Base-by-base conservation (phyloP, 1,139 yeast genomes). In the Pichia sp. region DNA sequence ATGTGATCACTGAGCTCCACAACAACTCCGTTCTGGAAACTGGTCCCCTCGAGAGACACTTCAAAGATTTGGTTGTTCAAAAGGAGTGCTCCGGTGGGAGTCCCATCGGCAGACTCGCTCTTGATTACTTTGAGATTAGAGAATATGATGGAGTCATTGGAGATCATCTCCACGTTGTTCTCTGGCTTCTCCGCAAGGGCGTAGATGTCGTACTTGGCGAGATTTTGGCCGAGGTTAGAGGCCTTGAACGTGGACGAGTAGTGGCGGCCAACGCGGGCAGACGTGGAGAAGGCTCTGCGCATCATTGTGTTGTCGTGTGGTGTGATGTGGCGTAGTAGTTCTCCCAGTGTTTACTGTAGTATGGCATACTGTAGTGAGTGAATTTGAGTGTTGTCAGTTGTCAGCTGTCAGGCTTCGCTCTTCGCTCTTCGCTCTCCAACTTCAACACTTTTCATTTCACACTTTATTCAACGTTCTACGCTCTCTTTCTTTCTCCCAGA, bases 61-160 rank as follows among this genome's bases (percentile, higher is more conserved):
- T 79, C 82, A 45, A 74, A 74, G 1, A 78, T 69, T 49, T 81
- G 87, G 29, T 72, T 70, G 22, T 78, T 77, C 9, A 83, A 46
- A 22, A 83, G 60, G n/a, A 82, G 53, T 7, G 77, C 64, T 6
- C 81, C 87, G 11, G 64, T 59, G 3, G 69, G 66, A 29, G 62
- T 58, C 3, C 69, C 69, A 3, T 59, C 48, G 16, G 62, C 58
- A 44, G 65, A 67, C 5, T 81, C 80, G 2, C 75, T 72, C 20
- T 63, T 61, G 3, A 63, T 52, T 18, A 62, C 58, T 29, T 61
- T 59, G 14, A 75, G 72, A 29, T 64, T 63, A 5, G 70, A 59
- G 38, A 74, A 66, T 6, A 64, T 51, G 32, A 73, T 66, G 1
- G 76, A 68, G 41, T 70, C 64, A 13, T 52, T 47, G 2, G 67